These are phyloP conservation scores for Pachyrhizus erosus DNA, from an alignment of 306 rosid genomes.

Conservation along the genomic window DNA sequence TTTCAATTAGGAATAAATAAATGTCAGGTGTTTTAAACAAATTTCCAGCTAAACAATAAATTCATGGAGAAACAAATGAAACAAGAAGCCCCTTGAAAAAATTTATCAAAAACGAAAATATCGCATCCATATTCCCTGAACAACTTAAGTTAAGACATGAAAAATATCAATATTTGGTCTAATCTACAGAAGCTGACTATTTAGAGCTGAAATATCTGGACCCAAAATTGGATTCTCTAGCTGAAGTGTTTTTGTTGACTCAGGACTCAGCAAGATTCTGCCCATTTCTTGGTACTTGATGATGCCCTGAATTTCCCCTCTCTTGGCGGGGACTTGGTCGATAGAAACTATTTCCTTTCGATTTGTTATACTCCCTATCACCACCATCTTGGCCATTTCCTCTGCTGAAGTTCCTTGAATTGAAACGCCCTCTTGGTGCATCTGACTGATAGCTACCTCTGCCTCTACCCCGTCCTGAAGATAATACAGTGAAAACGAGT, in stretches of 20 bases:
- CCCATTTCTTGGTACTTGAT: conserved; percentile 65
- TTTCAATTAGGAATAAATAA: conserved; percentile 30
- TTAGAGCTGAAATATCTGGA: conserved; percentile 51
- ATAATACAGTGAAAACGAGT: conserved; percentile 35
- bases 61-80: conserved; percentile 37
- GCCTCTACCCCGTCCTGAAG: conserved; percentile 95
- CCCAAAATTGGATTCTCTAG: conserved; percentile 59
- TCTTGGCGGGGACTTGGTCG: conserved; percentile 70
- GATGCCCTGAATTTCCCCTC: conserved; percentile 61
- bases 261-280: conserved; percentile 58
- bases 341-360: conserved; percentile 81
- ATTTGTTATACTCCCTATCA: conserved; percentile 69
- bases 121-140: conserved; percentile 48
- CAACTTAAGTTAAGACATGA: conserved; percentile 45
- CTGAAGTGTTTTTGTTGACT: conserved; percentile 40
- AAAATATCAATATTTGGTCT: conserved; percentile 50
- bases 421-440: conserved; percentile 70
- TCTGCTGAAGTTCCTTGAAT: conserved; percentile 62
- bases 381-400: conserved; percentile 65
- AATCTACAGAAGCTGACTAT: conserved; percentile 44
- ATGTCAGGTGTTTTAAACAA: conserved; percentile 48
- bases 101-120: conserved; percentile 39
- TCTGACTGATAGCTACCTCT: conserved; percentile 78
- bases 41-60: conserved; percentile 43
- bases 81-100: conserved; percentile 43